These are phyloP conservation scores for Dothideomycetidae sp. DNA, from an alignment of 2,329 filamentous ascomycete species.

Conservation along the genomic window DNA sequence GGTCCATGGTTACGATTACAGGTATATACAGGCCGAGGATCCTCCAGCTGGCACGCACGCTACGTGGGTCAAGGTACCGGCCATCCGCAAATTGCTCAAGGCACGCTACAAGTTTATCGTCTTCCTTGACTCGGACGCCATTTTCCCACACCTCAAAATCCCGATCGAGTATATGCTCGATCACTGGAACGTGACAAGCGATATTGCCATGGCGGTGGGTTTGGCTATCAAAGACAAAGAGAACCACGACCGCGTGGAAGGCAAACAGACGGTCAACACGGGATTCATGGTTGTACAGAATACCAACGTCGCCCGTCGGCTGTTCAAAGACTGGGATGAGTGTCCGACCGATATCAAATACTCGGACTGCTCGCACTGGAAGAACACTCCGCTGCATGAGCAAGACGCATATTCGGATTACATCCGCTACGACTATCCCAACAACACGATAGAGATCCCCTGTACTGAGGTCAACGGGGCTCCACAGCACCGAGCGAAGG, in stretches of 20 bases:
- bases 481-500: slow-evolving; percentile 14
- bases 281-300: slow-evolving; percentile 32
- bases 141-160: slow-evolving; percentile 29
- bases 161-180: slow-evolving; percentile 37
- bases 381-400: slow-evolving; percentile 19
- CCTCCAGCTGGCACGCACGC: slow-evolving; percentile 29
- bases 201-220: slow-evolving; percentile 27
- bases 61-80: slow-evolving; percentile 33
- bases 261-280: slow-evolving; percentile 26
- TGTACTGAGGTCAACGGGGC: slow-evolving; percentile 25
- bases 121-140: slow-evolving; percentile 33
- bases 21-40: slow-evolving; percentile 30
- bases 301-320: slow-evolving; percentile 19
- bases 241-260: slow-evolving; percentile 28
- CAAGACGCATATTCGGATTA: slow-evolving; percentile 24
- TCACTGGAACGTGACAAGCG: slow-evolving; percentile 29
- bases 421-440: slow-evolving; percentile 22
- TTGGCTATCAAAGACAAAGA: slow-evolving; percentile 31
- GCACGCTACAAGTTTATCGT: slow-evolving; percentile 30
- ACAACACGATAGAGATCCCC: slow-evolving; percentile 23
- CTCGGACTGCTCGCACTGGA: slow-evolving; percentile 20
- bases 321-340: slow-evolving; percentile 21
- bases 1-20: slow-evolving; percentile 39
- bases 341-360: slow-evolving; percentile 23
- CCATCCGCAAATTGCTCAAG: slow-evolving; percentile 19